Percentiles rank a stretch among this genome's conserved stretches.
Evolutionary conservation across 2,329 filamentous ascomycete genomes (phyloP).

Genomic region (Botrytis fragariae): DNA sequence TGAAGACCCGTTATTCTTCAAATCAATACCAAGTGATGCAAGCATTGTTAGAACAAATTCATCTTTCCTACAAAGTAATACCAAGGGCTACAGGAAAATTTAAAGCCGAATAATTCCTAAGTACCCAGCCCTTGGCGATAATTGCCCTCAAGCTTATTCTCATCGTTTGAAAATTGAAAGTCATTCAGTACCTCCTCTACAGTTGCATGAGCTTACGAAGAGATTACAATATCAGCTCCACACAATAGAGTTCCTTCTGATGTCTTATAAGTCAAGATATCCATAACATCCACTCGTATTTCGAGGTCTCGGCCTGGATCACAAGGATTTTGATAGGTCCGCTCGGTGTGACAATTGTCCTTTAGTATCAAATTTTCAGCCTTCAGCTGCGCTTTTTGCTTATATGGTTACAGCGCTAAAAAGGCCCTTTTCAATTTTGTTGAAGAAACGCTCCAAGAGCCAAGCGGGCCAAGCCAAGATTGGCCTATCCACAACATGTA

Average conservation of each 20-base stretch:
- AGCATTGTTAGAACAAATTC: not conserved
- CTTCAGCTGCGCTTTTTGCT: slow-evolving; percentile 5
- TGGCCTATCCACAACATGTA: slow-evolving; percentile 11
- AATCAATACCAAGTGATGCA: slow-evolving; percentile 10
- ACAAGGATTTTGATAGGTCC: not conserved
- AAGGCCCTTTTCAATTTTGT: slow-evolving; percentile 14
- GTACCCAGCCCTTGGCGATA: slow-evolving; percentile 17
- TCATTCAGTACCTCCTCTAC: not conserved
- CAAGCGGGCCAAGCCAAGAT: slow-evolving; percentile 9
- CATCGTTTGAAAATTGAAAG: not conserved
- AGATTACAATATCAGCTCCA: not conserved
- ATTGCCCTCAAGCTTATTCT: not conserved
- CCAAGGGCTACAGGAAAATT: slow-evolving; percentile 2
- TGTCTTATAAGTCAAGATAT: not conserved
- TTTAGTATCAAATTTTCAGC: not conserved
- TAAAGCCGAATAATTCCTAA: slow-evolving; percentile 13
- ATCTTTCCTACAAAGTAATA: slow-evolving; percentile 5
- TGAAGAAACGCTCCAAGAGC: slow-evolving; percentile 3
- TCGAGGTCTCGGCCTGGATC: not conserved
- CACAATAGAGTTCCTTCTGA: not conserved
- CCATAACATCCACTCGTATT: not conserved
- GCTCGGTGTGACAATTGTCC: not conserved
- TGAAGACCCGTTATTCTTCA: not conserved
- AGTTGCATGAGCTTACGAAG: not conserved
- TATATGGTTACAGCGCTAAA: slow-evolving; percentile 16